Evolutionary conservation across 1,284 basidiomycete species (phyloP), one percentile per base, ranked within the genome.

Genomic region (Ceratobasidium sp.): DNA sequence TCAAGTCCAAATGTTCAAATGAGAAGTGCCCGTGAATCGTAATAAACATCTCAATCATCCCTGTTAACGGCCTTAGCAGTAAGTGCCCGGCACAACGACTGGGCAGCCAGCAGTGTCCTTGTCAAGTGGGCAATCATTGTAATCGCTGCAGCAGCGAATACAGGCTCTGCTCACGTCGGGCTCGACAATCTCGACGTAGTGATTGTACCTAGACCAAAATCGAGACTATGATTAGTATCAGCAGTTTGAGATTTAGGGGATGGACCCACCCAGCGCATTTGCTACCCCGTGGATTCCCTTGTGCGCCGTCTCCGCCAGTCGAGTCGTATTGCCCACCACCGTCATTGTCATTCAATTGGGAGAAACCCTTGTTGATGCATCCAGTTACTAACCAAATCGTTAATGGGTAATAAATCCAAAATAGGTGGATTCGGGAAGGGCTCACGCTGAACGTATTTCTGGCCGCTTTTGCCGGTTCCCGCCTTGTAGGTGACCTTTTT

Each of bases 241-340:
- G 17, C 7, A 20, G 10, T 6, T 10, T 43, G 7, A n/a, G n/a
- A 35, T 15, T 20, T 15, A 29, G 35, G 4, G 5, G 20, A 12
- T n/a, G 8, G 22, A 65, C 58, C 25, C 25, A 72, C 58, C 76
- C 75, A 22, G 54, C 49, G 70, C 76, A 77, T 27, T 68, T 68
- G 52, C 73, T 74, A 20, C 70, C 69, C 6, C 45, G 50, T 1
- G 76, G 76, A 73, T 77, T 77, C 29, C 76, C 76, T 3, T 34
- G 34, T 10, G 74, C 74, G n/a, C 73, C 75, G 38, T 73, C 74
- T 25, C 76, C 76, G 47, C 76, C 76, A 65, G 72, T 75, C n/a
- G 73, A 74, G 72, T 77, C 76, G 70, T 76, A 76, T 69, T 77
- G 76, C 10, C 76, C 76, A 20, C 76, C 76, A 22, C 70, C 74